Evolutionary conservation across 169 alveolate genomes (phyloP), one percentile per base, ranked within the genome.

Genomic region (Babesia bovis): DNA sequence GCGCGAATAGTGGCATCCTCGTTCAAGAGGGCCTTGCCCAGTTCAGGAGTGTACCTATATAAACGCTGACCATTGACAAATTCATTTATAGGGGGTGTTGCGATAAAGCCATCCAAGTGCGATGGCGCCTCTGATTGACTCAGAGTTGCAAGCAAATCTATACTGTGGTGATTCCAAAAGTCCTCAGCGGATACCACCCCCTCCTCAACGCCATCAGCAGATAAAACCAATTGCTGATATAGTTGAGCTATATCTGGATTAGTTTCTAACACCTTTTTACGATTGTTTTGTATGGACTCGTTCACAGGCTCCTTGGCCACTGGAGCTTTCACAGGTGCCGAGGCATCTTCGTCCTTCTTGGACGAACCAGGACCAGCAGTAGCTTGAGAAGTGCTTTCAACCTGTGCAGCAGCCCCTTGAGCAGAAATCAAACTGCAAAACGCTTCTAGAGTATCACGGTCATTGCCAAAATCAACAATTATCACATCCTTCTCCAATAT

Each of bases 1-100:
- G 67, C 23, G 19, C 87, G 44, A 30, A 79, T 69, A 57, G 87
- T 79, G 13, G 51, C 87, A 28, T 79, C 87, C 69, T 79, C 87
- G 9, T 74, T 28, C 36, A 79, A 71, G 3, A 79, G 67, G 19
- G 87, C 66, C 42, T 26, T 36, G 12, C 59, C 71, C 32, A 79
- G 26, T 47, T 79, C 83, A 2, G 56, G 59, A 6, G 44, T 59
- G 72, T 79, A 79, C 7, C 60, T 28, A 38, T 53, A 67, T 13
- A 69, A 41, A 21, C 33, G 38, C 41, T 67, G 83, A 7, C 82
- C 79, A 36, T 69, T 79, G 12, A 69, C 82, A 30, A 69, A 50
- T 19, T 68, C 69, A 51, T 42, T 59, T 23, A 66, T 61, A 1
- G 87, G 87, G 21, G 87, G 87, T 10, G 57, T 33, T 32, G 87